A percentile compares a stretch with the other conserved stretches of the same genome.
phyloP scores from a whole-genome alignment of 176 grass and related monocot species.

The barley (Hordeum vulgare) region MorexV3_pseudomolecules_assembly NC_058524.1:112559196-112559695 shows the following conservation, averaged over 20 bases:
- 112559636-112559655: neutral
- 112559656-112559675: neutral
- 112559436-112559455: neutral
- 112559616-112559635: constrained; percentile 9
- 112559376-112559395: neutral
- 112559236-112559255: neutral
- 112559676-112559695: neutral
- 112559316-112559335: neutral
- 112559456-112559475: neutral
- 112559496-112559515: constrained; percentile 2
- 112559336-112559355: neutral
- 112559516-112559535: constrained; percentile 87
- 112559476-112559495: constrained; percentile 4
- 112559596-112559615: constrained; percentile 43
- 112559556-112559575: constrained; percentile 73
- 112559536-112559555: constrained; percentile 72
- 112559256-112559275: neutral
- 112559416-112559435: neutral
- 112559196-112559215: neutral
- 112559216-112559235: neutral
- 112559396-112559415: neutral
- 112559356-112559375: neutral
- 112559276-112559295: neutral
- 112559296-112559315: neutral
- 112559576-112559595: constrained; percentile 67